Evolutionary conservation across 352 stramenopile genomes (phyloP).

Genomic region (Phytophthora citricola): DNA sequence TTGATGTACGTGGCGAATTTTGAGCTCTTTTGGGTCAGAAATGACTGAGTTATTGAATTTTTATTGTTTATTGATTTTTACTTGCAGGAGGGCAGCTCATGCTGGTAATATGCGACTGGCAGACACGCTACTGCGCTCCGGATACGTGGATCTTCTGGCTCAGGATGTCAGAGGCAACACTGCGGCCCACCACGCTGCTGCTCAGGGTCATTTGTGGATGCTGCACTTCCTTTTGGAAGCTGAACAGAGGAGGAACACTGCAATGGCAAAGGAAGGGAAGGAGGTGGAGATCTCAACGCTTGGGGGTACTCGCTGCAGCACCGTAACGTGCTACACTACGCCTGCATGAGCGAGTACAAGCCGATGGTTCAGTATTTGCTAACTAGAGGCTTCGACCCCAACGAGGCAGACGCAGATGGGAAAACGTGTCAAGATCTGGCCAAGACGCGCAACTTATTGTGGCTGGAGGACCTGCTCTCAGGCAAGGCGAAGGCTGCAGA

Average conservation of each 20-base stretch:
- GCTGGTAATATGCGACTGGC: constrained; percentile 70
- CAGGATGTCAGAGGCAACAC: constrained; percentile 73
- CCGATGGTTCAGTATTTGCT: constrained; percentile 77
- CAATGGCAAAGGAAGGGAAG: constrained; percentile 24
- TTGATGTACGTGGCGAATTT: constrained; percentile 58
- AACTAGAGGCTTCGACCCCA: constrained; percentile 58
- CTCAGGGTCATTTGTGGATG: constrained; percentile 74
- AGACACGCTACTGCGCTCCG: constrained; percentile 62
- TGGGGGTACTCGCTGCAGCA: constrained; percentile 46
- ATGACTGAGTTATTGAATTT: constrained; percentile 19
- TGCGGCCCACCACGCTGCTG: constrained; percentile 70
- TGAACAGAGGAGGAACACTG: constrained; percentile 37
- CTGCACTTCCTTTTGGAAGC: constrained; percentile 77
- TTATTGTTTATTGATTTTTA: constrained; percentile 2
- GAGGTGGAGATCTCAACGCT: constrained; percentile 25
- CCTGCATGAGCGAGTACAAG: constrained; percentile 67
- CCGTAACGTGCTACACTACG: constrained; percentile 64
- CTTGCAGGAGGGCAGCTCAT: constrained; percentile 66
- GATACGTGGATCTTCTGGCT: constrained; percentile 53
- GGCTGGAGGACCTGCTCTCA: constrained; percentile 58
- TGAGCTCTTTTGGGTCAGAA: background rate
- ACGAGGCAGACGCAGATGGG: constrained; percentile 51
- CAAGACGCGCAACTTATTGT: constrained; percentile 44
- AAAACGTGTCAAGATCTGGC: constrained; percentile 53
- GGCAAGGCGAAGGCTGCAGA: constrained; percentile 46